A percentile compares a stretch with the other conserved stretches of the same genome.
phyloP scores from a whole-genome alignment of 352 stramenopile genomes.

The Globisporangium nodosum region DNA sequence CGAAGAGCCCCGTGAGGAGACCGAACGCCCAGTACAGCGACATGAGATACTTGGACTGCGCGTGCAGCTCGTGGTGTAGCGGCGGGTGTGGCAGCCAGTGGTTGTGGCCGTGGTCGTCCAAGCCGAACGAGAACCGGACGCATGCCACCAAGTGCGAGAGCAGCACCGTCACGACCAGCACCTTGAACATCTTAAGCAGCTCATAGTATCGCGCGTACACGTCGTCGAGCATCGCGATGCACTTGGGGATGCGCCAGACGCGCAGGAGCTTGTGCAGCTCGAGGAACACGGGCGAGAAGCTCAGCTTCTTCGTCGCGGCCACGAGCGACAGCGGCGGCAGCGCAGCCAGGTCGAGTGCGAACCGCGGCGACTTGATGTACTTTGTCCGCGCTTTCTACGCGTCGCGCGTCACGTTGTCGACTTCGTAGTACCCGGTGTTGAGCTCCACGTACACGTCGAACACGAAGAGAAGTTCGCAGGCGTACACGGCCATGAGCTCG shows the following conservation, averaged over 20 bases:
- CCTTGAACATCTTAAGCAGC: constrained; percentile 43
- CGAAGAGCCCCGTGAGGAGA: constrained; percentile 45
- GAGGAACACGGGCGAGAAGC: constrained; percentile 9
- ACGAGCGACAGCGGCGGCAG: constrained; percentile 39
- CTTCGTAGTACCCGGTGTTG: constrained; percentile 55
- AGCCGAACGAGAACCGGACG: constrained; percentile 31
- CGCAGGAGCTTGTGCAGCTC: constrained; percentile 54
- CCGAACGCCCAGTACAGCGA: constrained; percentile 53
- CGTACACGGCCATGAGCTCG: constrained; percentile 36
- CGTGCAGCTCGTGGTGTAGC: constrained; percentile 1
- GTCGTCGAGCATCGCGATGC: constrained; percentile 45
- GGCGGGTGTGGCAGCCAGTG: constrained; percentile 18
- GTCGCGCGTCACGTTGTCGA: constrained; percentile 42
- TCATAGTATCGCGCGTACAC: constrained; percentile 51
- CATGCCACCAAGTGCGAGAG: constrained; percentile 52
- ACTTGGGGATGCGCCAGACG: constrained; percentile 32
- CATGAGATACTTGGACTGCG: constrained; percentile 25
- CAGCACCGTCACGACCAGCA: constrained; percentile 27
- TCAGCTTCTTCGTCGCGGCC: constrained; percentile 1
- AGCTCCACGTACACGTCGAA: constrained; percentile 51
- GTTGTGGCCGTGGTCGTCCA: constrained; percentile 9
- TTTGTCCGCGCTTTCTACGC: constrained; percentile 27
- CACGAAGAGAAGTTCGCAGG: constrained; percentile 36
- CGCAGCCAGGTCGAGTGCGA: constrained; percentile 36
- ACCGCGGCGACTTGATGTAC: constrained; percentile 35